These are phyloP conservation scores for Neurospora sp. DNA, from an alignment of 495 filamentous ascomycete genomes.

Conservation along the genomic window DNA sequence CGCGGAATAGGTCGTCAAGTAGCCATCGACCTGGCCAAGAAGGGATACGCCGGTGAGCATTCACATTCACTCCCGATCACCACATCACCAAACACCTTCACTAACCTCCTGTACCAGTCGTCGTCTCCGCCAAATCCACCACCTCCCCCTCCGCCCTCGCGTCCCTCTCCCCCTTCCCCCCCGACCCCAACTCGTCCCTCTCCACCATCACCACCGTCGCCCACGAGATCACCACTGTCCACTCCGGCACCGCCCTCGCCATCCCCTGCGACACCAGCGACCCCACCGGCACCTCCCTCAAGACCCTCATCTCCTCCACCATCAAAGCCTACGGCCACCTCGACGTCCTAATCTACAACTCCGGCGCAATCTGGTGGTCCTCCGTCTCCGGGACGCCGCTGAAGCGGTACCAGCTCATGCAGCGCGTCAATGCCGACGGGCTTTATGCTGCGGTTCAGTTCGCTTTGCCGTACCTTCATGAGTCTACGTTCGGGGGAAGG, in stretches of 20 bases:
- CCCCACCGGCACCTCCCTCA: slow-evolving; percentile 42
- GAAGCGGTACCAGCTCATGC: slow-evolving; percentile 75
- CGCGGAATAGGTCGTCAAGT: slow-evolving; percentile 73
- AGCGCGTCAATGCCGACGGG: slow-evolving; percentile 69
- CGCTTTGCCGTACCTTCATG: slow-evolving; percentile 46
- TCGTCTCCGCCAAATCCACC: slow-evolving; percentile 70
- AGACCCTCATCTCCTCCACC: slow-evolving; percentile 50
- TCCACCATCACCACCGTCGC: slow-evolving; percentile 81
- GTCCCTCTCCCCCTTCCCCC: slow-evolving; percentile 53
- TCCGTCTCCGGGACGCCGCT: slow-evolving; percentile 63
- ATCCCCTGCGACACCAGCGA: slow-evolving; percentile 63
- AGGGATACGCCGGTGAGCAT: slow-evolving; percentile 56
- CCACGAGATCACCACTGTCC: slow-evolving; percentile 59
- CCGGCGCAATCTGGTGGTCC: slow-evolving; percentile 82
- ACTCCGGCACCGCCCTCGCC: slow-evolving; percentile 52
- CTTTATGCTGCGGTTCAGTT: slow-evolving; percentile 60
- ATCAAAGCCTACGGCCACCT: slow-evolving; percentile 53
- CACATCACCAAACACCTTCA: not conserved
- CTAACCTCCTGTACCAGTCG: slow-evolving; percentile 45
- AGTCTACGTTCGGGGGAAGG: slow-evolving; percentile 41
- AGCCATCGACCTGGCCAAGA: slow-evolving; percentile 61
- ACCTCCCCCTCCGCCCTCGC: slow-evolving; percentile 56
- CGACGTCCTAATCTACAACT: slow-evolving; percentile 73
- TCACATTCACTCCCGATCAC: not conserved
- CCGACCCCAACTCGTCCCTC: slow-evolving; percentile 65